Conservation (phyloP, 2,329 filamentous ascomycete species). For the Ceratocystis colombiana region DNA sequence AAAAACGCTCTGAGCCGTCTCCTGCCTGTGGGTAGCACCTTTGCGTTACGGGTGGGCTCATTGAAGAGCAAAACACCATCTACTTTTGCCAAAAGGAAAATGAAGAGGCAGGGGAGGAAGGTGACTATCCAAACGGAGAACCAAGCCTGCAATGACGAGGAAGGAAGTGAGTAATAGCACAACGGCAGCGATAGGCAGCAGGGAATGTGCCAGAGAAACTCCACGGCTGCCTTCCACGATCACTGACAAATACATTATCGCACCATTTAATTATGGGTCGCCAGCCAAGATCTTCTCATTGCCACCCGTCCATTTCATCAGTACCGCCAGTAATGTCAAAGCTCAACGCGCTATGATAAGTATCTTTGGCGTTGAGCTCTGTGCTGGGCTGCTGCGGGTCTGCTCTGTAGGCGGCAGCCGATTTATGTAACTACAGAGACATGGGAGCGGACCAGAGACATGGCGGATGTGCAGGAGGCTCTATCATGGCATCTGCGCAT, state of each 20-base stretch:
- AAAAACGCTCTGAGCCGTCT: conserved; percentile 11
- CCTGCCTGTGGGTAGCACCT: conserved; percentile 7
- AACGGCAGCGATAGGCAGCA: not conserved
- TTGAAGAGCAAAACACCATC: not conserved
- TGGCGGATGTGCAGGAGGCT: not conserved
- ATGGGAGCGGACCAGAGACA: too few species aligned
- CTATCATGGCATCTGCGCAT: not conserved
- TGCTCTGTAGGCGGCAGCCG: not conserved
- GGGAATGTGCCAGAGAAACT: not conserved
- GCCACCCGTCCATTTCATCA: not conserved
- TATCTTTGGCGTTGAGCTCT: conserved; percentile 1
- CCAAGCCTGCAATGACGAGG: not conserved
- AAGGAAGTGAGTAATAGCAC: not conserved
- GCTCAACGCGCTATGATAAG: conserved; percentile 8
- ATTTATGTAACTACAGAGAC: not conserved
- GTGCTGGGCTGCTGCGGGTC: conserved; percentile 1
- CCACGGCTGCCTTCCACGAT: not conserved
- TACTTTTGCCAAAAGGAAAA: not conserved
- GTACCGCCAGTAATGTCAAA: not conserved
- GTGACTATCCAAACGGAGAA: not conserved
- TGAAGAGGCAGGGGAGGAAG: conserved; percentile 1
- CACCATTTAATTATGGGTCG: conserved; percentile 2
- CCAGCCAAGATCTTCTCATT: not conserved
- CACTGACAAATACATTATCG: not conserved
- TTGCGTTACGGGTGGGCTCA: not conserved